Evolutionary conservation across 2,329 filamentous ascomycete genomes (phyloP).

Genomic region (Verticillium tricorpus): DNA sequence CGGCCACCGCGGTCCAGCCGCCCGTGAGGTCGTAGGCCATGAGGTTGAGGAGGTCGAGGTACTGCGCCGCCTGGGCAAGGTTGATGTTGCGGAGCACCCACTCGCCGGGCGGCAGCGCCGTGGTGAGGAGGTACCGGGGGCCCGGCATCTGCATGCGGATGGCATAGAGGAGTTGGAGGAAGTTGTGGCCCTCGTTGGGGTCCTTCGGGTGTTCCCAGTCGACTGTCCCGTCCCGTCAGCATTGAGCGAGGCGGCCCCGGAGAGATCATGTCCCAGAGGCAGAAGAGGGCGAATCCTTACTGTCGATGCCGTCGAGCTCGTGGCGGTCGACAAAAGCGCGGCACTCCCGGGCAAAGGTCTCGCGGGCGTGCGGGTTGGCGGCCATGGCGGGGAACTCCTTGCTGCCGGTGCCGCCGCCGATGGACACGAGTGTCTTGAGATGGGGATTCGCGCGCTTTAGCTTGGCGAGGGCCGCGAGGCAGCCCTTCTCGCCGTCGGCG

Average conservation of each 20-base stretch:
- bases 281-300: constrained; percentile 27
- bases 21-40: constrained; percentile 69
- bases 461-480: constrained; percentile 53
- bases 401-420: constrained; percentile 62
- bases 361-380: constrained; percentile 37
- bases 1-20: constrained; percentile 54
- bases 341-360: constrained; percentile 51
- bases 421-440: constrained; percentile 56
- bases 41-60: constrained; percentile 60
- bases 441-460: constrained; percentile 52
- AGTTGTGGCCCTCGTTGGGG: constrained; percentile 50
- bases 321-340: constrained; percentile 51
- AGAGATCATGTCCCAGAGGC: no score
- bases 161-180: constrained; percentile 49
- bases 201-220: constrained; percentile 65
- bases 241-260: no score
- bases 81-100: constrained; percentile 60
- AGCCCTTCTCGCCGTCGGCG: constrained; percentile 56
- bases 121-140: constrained; percentile 53
- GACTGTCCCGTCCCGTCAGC: constrained; percentile 33
- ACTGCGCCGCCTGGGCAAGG: constrained; percentile 40
- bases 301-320: constrained; percentile 60
- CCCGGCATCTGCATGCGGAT: constrained; percentile 50
- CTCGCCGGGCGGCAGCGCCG: constrained; percentile 58
- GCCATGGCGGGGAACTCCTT: constrained; percentile 57